These are phyloP conservation scores for Lachnellula subtilissima DNA, from an alignment of 2,329 filamentous ascomycete genomes.

Conservation along the genomic window DNA sequence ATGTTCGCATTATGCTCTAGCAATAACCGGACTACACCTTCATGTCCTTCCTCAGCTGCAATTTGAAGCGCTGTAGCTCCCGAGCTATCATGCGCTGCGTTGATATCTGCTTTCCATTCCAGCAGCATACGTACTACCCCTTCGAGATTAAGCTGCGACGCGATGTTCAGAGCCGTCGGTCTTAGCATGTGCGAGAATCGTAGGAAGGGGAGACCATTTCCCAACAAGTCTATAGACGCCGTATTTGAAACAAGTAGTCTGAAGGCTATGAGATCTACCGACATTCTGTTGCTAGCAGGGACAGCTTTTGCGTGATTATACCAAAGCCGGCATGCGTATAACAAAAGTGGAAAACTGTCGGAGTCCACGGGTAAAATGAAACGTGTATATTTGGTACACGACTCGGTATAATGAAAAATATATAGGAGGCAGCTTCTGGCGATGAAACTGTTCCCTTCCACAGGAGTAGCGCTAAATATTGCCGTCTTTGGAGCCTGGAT, in stretches of 20 bases:
- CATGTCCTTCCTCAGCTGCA: slow-evolving; percentile 8
- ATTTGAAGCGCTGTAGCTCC: no score
- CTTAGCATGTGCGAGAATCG: no score
- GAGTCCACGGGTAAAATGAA: no score
- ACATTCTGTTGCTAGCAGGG: background rate
- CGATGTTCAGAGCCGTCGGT: background rate
- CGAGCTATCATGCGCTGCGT: background rate
- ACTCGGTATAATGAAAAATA: background rate
- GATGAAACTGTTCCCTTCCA: background rate
- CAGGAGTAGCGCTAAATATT: background rate
- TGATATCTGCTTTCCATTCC: background rate
- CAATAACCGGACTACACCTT: slow-evolving; percentile 8
- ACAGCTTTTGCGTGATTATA: background rate
- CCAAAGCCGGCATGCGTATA: background rate
- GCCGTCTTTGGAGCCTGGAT: background rate
- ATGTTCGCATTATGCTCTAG: slow-evolving; percentile 11
- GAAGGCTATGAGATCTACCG: background rate
- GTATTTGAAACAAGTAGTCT: background rate
- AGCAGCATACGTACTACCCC: no score
- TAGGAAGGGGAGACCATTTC: background rate
- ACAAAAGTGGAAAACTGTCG: background rate
- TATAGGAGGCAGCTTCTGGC: background rate
- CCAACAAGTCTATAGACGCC: background rate
- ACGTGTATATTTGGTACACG: background rate
- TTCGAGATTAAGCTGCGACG: no score